A percentile compares a stretch with the other conserved stretches of the same genome.
Evolutionary conservation across 768 basidiomycete genomes (phyloP).

Genomic region (Leccinum aurantiacum): DNA sequence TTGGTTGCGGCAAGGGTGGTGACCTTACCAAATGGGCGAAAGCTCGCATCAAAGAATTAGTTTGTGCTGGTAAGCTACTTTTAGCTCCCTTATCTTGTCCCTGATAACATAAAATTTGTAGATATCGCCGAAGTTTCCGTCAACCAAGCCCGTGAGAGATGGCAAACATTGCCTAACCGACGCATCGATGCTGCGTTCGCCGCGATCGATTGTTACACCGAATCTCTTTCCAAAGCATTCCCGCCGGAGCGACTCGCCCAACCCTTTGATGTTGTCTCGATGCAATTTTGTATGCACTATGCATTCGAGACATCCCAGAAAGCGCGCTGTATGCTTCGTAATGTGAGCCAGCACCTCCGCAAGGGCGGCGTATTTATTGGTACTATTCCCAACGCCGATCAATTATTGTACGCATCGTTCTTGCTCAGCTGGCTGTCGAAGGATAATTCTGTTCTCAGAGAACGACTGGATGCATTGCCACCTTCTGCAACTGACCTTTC

Average conservation of each 20-base stretch:
- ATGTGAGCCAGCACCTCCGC: slow-evolving; percentile 78
- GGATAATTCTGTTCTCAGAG: slow-evolving; percentile 43
- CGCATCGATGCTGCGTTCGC: slow-evolving; percentile 81
- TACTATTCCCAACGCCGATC: slow-evolving; percentile 90
- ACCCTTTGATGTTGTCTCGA: slow-evolving; percentile 92
- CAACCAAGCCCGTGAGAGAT: slow-evolving; percentile 80
- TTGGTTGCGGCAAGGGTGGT: slow-evolving; percentile 99
- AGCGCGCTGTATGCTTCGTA: slow-evolving; percentile 88
- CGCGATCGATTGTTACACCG: slow-evolving; percentile 84
- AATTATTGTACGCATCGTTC: slow-evolving; percentile 65
- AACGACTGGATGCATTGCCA: slow-evolving; percentile 70
- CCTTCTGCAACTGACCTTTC: slow-evolving; percentile 64
- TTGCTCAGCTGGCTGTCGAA: slow-evolving; percentile 4
- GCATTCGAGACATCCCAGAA: slow-evolving; percentile 92
- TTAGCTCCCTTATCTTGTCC: not conserved
- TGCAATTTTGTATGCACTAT: slow-evolving; percentile 99
- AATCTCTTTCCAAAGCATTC: slow-evolving; percentile 69
- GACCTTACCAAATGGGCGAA: slow-evolving; percentile 95
- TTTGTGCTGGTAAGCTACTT: slow-evolving; percentile 69
- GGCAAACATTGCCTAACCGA: slow-evolving; percentile 48
- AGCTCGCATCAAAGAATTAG: slow-evolving; percentile 74
- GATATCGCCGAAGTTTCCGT: slow-evolving; percentile 90
- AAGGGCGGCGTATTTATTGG: slow-evolving; percentile 92
- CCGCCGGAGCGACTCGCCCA: slow-evolving; percentile 55
- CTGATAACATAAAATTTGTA: slow-evolving; percentile 30